Percentiles rank a stretch among this genome's conserved stretches.
Evolutionary conservation across 208 protist species (phyloP).

Genomic region (Trypanosoma avium): DNA sequence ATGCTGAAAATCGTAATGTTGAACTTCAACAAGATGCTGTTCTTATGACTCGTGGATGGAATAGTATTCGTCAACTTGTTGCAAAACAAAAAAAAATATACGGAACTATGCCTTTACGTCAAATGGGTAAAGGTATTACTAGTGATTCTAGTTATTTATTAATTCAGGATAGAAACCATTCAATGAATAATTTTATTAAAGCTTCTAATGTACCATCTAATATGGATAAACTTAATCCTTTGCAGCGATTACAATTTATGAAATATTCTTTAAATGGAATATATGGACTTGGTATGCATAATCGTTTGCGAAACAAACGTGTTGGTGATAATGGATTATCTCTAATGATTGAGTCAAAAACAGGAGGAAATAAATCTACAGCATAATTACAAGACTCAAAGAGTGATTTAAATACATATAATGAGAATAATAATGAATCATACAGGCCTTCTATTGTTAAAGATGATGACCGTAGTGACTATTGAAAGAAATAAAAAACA

Average conservation of each 20-base stretch:
- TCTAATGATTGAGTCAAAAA: neutral
- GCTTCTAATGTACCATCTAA: neutral
- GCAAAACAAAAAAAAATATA: slow-evolving; percentile 11
- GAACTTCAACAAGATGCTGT: neutral
- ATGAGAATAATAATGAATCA: neutral
- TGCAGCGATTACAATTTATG: slow-evolving; percentile 16
- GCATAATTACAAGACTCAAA: too few relatives aligned
- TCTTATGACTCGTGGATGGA: neutral
- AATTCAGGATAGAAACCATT: neutral
- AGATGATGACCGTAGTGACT: neutral
- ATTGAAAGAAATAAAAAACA: too few relatives aligned
- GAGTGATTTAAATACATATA: too few relatives aligned
- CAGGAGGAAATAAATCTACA: too few relatives aligned
- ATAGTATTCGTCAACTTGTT: slow-evolving; percentile 1
- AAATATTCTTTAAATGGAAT: slow-evolving; percentile 14
- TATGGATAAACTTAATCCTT: slow-evolving; percentile 7
- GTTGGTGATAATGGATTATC: neutral
- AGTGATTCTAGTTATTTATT: neutral
- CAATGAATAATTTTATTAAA: neutral
- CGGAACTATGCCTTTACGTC: slow-evolving; percentile 1
- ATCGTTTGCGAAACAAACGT: neutral
- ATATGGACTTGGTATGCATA: slow-evolving; percentile 8
- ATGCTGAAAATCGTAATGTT: neutral
- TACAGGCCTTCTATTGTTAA: slow-evolving; percentile 5
- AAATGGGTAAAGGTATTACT: neutral